Base-by-base conservation (phyloP, 148 eudicot species). In the Fallopia convolvulus region DNA sequence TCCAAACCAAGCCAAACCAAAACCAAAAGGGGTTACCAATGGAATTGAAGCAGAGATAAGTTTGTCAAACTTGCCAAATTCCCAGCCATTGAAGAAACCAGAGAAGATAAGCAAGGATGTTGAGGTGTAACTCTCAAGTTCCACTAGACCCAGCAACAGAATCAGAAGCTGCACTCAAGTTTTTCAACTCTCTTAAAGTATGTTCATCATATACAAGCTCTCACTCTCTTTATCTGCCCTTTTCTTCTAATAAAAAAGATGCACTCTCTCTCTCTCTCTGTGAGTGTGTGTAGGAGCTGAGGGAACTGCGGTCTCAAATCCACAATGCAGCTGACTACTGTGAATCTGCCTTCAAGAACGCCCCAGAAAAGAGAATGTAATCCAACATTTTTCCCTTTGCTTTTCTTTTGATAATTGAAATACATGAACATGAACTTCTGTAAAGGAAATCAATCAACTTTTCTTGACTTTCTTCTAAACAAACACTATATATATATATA, bases 251-350 rank as follows among this genome's bases (percentile, higher is more conserved):
- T 26, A 26, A 26, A 26, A 26, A 26, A 26, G 30, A 26, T 26
- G 30, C 30, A 26, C 30, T 26, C 30, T 26, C 0, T 26, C 30
- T 0, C 30, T 26, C 30, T 26, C 30, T 26, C 30, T 26, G 0
- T 26, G 30, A n/a, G n/a, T 26, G 30, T 26, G 30, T 26, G 30
- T 26, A 88, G 89, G 91, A 86, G 65, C 81, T 88, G 1, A 84
- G 75, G 76, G 83, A 77, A 21, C 78, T 88, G 77, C 65, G 89
- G 40, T 88, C 91, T 73, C 91, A 88, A 79, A 82, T 88, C 72
- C 86, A 86, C 75, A 46, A 84, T 73, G 91, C 89, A 39, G 91
- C 91, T 8, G 83, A 86, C 79, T 86, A 83, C 58, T 88, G 89
- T 40, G 85, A 86, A 77, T 42, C 80, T 1, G 42, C 86, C 26